phyloP scores from a whole-genome alignment of 2,329 filamentous ascomycete genomes.

The Cytospora schulzeri region DNA sequence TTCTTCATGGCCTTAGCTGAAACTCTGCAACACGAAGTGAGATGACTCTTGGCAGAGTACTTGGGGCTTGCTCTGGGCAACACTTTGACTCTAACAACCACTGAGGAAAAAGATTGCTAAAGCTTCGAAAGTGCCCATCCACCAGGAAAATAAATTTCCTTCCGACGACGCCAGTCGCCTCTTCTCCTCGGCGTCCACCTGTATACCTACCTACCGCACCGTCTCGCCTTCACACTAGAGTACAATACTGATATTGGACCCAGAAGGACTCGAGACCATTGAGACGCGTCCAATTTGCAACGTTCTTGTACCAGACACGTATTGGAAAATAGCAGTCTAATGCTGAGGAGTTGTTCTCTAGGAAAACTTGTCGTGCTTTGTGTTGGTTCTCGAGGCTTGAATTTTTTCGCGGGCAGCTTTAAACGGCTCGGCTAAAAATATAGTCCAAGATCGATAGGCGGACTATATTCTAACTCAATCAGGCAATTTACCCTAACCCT shows the following conservation, averaged over 20 bases:
- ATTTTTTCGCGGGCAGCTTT: background rate
- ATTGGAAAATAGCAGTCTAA: background rate
- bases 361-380: background rate
- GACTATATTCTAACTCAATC: too few species aligned
- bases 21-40: constrained; percentile 92
- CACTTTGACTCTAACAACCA: constrained; percentile 87
- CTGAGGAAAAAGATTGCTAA: constrained; percentile 63
- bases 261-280: background rate
- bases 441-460: too few species aligned
- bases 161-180: background rate
- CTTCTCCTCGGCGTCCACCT: background rate
- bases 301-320: background rate
- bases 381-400: background rate
- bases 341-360: background rate
- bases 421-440: too few species aligned
- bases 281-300: background rate
- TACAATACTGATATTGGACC: background rate
- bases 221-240: background rate
- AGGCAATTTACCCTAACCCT: too few species aligned
- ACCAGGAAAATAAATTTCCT: background rate
- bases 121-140: constrained; percentile 87
- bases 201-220: background rate
- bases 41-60: constrained; percentile 84
- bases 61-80: constrained; percentile 75
- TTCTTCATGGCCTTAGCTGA: constrained; percentile 74